Conservation (phyloP, 805 yeast species). For the Debaryomyces tyrocola region DNA sequence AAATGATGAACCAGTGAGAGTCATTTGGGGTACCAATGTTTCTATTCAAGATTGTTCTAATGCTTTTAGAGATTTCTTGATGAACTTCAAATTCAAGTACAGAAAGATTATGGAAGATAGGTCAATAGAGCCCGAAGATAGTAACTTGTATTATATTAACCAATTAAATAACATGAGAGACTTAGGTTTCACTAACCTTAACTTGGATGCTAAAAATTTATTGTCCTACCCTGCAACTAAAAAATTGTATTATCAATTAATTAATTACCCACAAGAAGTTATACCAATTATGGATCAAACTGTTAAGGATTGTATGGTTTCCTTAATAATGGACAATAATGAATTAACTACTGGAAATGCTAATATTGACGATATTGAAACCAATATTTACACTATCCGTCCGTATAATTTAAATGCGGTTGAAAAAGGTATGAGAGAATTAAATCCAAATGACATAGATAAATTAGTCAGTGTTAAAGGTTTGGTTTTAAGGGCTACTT, state of each 20-base stretch:
- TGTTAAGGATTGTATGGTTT: conserved; percentile 83
- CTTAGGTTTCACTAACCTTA: conserved; percentile 77
- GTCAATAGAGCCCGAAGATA: conserved; percentile 54
- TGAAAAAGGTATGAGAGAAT: conserved; percentile 81
- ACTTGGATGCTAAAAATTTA: conserved; percentile 80
- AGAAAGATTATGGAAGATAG: conserved; percentile 51
- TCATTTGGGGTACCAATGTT: conserved; percentile 98
- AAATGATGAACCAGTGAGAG: conserved; percentile 73
- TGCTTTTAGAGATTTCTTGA: conserved; percentile 76
- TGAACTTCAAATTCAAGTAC: conserved; percentile 78
- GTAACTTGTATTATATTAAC: conserved; percentile 70
- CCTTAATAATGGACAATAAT: conserved; percentile 55
- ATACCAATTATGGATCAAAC: conserved; percentile 98
- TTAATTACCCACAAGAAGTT: conserved; percentile 94
- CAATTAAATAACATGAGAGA: conserved; percentile 73
- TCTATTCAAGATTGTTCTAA: conserved; percentile 85
- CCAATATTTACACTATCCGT: conserved; percentile 80
- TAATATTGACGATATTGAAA: conserved; percentile 68
- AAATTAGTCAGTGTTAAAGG: conserved; percentile 91
- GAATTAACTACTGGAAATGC: conserved; percentile 29
- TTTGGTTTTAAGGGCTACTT: conserved; percentile 80
- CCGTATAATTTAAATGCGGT: conserved; percentile 77
- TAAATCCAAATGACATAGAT: conserved; percentile 93
- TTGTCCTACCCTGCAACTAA: conserved; percentile 72
- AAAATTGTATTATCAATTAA: conserved; percentile 79